Evolutionary conservation across 306 rosid genomes (phyloP).

Genomic region (Begonia masoniana): DNA sequence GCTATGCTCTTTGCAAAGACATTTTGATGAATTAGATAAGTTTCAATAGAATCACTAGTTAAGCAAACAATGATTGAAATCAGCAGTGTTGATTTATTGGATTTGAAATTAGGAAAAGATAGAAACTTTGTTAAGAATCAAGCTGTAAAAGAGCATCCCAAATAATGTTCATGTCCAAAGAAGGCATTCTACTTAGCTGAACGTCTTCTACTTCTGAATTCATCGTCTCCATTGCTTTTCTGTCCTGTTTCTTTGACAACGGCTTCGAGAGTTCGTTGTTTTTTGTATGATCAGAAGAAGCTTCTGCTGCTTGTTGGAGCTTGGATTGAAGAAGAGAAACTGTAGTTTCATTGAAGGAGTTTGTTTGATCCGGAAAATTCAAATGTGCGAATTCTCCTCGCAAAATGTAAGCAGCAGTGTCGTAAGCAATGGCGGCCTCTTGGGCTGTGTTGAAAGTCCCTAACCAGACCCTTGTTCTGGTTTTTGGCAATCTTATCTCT

Average conservation of each 20-base stretch:
- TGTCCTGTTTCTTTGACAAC: neutral
- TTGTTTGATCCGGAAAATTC: constrained; percentile 55
- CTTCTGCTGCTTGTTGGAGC: constrained; percentile 35
- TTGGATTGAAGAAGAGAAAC: constrained; percentile 63
- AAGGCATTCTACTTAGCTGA: constrained; percentile 66
- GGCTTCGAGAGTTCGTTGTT: too few species aligned
- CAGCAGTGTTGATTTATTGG: neutral
- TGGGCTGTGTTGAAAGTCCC: constrained; percentile 78
- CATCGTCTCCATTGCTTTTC: neutral
- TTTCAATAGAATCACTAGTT: too few species aligned
- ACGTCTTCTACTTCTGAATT: constrained; percentile 1
- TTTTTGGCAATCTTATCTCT: constrained; percentile 76
- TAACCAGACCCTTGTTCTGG: constrained; percentile 69
- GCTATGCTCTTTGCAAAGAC: too few species aligned
- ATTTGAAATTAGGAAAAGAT: too few species aligned
- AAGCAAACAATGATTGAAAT: neutral
- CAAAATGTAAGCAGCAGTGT: constrained; percentile 73
- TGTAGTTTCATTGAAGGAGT: constrained; percentile 45
- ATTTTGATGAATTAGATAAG: too few species aligned
- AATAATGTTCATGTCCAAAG: constrained; percentile 73
- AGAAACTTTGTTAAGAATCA: constrained; percentile 12
- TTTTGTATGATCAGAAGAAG: constrained; percentile 1
- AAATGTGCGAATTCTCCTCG: constrained; percentile 69
- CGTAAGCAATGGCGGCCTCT: constrained; percentile 82
- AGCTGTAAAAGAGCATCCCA: constrained; percentile 74